Base-by-base conservation (phyloP, 2,329 filamentous ascomycete genomes). In the Diaporthe eres region DNA sequence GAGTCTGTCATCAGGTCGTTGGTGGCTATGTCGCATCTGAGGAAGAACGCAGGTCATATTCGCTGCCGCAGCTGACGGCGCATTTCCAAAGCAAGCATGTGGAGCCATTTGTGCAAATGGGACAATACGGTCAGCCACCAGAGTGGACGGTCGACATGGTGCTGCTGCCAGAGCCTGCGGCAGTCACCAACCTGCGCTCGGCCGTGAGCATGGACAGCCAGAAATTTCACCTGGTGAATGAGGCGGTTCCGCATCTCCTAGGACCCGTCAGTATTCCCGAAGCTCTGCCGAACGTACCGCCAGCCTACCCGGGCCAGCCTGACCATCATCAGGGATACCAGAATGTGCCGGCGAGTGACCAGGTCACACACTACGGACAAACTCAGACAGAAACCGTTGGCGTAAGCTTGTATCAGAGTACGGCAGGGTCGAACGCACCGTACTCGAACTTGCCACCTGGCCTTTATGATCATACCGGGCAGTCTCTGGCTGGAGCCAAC, bases 61-160 rank as follows among this genome's bases (percentile, higher is more conserved):
- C 89, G n/a, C 84, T 94, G 22, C 87, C 91, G 39, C 88, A 89
- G 71, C 88, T 94, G 74, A 88, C 90, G 77, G 89, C 88, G 74
- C 89, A 92, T 78, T 91, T 92, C 74, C 88, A 91, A 53, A 80
- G 80, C 65, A 81, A 81, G 28, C 88, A 89, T 77, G 72, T 85
- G 28, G 80, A 84, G 67, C 80, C 80, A 17, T 78, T 80, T 49
- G 77, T 77, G 74, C 61, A 57, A 60, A 77, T 77, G 58, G 79
- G 73, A 63, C 78, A 75, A 60, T 71, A 78, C n/a, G 75, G 74
- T 7, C 76, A 78, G 10, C 76, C 79, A 19, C 75, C 84, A 49
- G 84, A 89, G 77, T 90, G 88, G 88, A 82, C 83, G 28, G 79
- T 81, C 8, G 84, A 88, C 53, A 90, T 90, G 88, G 81, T 90